Conservation (phyloP, 805 yeast genomes). For the Limtongia smithiae region DNA sequence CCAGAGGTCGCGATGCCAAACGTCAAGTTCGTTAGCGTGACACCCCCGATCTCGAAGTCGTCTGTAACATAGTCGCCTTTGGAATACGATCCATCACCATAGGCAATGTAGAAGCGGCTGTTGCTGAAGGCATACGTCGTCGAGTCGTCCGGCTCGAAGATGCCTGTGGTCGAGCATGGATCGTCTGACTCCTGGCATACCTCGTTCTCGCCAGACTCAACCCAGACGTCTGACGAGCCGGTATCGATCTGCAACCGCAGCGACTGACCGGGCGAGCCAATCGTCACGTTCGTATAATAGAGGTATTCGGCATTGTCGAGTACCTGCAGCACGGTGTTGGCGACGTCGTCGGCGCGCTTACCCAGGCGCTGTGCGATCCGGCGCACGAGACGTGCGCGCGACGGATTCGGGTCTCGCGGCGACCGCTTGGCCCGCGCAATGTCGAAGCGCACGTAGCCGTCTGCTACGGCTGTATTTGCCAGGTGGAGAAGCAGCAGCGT, state of each 20-base stretch:
- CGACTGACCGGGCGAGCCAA: conserved; percentile 58
- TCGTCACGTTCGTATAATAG: conserved; percentile 35
- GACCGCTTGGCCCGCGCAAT: conserved; percentile 15
- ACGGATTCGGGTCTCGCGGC: conserved; percentile 1
- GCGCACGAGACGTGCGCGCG: conserved; percentile 11
- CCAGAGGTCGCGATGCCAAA: conserved; percentile 72
- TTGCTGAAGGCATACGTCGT: conserved; percentile 29
- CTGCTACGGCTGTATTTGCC: neutral
- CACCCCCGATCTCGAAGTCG: conserved; percentile 49
- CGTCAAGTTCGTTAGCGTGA: conserved; percentile 49
- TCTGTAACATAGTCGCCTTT: conserved; percentile 64
- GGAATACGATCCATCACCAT: conserved; percentile 50
- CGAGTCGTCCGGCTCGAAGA: conserved; percentile 36
- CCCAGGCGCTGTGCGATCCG: too few species aligned
- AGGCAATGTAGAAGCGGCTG: conserved; percentile 38
- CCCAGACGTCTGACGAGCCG: conserved; percentile 75
- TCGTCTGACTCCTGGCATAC: conserved; percentile 31
- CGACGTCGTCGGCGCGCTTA: conserved; percentile 1
- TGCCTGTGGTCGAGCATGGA: conserved; percentile 33
- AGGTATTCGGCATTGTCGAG: conserved; percentile 27
- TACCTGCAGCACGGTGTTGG: conserved; percentile 13
- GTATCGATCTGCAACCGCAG: conserved; percentile 62
- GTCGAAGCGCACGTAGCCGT: conserved; percentile 19
- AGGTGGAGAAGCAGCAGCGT: too few species aligned
- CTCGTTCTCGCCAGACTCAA: conserved; percentile 33